Percentiles rank a stretch among this genome's conserved stretches.
phyloP scores from a whole-genome alignment of 2,329 filamentous ascomycete genomes.

The Pseudogymnoascus sp. region DNA sequence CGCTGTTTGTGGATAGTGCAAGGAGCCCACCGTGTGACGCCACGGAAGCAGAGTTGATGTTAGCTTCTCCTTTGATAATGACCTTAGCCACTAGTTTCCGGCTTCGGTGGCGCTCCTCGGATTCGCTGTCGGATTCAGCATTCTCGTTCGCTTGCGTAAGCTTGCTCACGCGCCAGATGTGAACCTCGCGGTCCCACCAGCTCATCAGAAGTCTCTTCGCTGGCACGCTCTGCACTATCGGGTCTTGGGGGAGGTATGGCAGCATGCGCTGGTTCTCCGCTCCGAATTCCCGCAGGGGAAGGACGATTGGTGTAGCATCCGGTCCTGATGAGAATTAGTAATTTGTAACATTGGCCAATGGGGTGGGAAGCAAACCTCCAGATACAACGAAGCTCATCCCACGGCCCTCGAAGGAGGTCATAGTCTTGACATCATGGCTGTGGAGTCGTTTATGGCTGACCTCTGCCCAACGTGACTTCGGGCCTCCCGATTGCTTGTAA shows the following conservation, averaged over 20 bases:
- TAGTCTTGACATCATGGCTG: constrained; percentile 87
- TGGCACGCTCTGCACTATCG: constrained; percentile 64
- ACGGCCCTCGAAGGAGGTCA: constrained; percentile 80
- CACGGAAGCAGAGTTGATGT: constrained; percentile 68
- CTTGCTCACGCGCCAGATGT: constrained; percentile 61
- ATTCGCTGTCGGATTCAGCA: constrained; percentile 35
- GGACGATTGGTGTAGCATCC: constrained; percentile 73
- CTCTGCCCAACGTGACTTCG: constrained; percentile 68
- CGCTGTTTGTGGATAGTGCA: constrained; percentile 64
- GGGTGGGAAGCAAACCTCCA: constrained; percentile 57
- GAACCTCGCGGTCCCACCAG: constrained; percentile 87
- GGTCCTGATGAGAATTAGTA: constrained; percentile 51
- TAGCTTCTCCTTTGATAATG: constrained; percentile 65
- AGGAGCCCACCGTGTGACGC: constrained; percentile 65
- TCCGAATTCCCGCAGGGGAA: constrained; percentile 69
- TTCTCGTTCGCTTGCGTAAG: constrained; percentile 18
- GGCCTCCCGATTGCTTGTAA: constrained; percentile 59
- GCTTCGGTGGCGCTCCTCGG: constrained; percentile 34
- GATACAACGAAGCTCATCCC: constrained; percentile 82
- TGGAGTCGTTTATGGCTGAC: constrained; percentile 82
- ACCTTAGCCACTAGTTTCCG: constrained; percentile 63
- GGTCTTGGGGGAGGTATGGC: constrained; percentile 72
- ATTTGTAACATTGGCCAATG: constrained; percentile 10
- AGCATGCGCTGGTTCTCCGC: constrained; percentile 75
- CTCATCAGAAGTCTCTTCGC: constrained; percentile 70